These are phyloP conservation scores for Didymella segeticola DNA, from an alignment of 2,329 filamentous ascomycete species.

Conservation along the genomic window DNA sequence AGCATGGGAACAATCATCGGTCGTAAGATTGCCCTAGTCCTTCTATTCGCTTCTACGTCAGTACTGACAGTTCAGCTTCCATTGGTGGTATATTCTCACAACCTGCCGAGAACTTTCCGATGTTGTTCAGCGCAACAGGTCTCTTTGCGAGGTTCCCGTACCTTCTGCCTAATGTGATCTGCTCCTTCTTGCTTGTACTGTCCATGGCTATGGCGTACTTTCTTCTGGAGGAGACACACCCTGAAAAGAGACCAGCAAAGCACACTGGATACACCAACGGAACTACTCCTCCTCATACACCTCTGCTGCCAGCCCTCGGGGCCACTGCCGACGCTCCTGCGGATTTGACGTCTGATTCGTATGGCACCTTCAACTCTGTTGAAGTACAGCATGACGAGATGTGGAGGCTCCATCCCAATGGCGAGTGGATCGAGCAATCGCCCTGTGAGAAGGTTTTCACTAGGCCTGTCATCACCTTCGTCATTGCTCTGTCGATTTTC, in stretches of 20 bases:
- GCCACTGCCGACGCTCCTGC: constrained; percentile 75
- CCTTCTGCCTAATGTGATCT: constrained; percentile 86
- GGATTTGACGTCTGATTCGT: constrained; percentile 78
- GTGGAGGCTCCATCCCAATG: constrained; percentile 60
- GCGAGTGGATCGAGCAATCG: constrained; percentile 47
- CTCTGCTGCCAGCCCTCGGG: constrained; percentile 76
- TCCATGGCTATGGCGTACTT: constrained; percentile 84
- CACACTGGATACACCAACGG: constrained; percentile 48
- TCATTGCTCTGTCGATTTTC: constrained; percentile 85
- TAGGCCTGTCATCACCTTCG: constrained; percentile 73
- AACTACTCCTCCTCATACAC: constrained; percentile 68
- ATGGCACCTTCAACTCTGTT: constrained; percentile 72
- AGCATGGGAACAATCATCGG: constrained; percentile 88
- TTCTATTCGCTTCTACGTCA: background rate
- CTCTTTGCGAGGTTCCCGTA: constrained; percentile 84
- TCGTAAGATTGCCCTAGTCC: constrained; percentile 33
- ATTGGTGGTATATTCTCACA: constrained; percentile 88
- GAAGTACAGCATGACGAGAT: constrained; percentile 61
- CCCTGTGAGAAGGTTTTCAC: constrained; percentile 60
- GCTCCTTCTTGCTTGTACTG: constrained; percentile 74
- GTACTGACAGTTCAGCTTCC: constrained; percentile 58
- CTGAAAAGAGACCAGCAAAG: constrained; percentile 71
- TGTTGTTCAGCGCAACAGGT: constrained; percentile 69
- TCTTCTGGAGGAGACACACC: constrained; percentile 86
- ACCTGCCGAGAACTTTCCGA: constrained; percentile 76